phyloP scores from a whole-genome alignment of 768 basidiomycete species.

The Russula ochroleuca region DNA sequence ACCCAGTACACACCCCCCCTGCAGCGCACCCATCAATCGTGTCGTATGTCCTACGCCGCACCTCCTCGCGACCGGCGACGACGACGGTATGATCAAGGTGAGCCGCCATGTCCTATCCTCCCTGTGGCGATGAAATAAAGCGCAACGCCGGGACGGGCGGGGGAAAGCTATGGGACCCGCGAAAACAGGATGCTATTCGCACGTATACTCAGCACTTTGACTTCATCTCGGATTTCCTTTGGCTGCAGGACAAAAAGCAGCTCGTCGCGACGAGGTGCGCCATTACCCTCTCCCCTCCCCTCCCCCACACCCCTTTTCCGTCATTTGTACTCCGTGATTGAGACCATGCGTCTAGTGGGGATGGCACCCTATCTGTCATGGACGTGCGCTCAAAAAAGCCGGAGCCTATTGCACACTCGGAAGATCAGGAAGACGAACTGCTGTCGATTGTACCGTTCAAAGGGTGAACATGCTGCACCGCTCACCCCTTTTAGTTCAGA shows the following conservation, averaged over 20 bases:
- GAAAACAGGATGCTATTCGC: constrained; percentile 58
- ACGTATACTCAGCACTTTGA: constrained; percentile 86
- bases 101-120: background rate
- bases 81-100: constrained; percentile 92
- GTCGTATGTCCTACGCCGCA: constrained; percentile 67
- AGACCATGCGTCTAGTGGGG: constrained; percentile 53
- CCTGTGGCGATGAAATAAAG: background rate
- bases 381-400: constrained; percentile 81
- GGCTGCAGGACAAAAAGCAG: constrained; percentile 67
- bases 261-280: constrained; percentile 82
- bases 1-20: constrained; percentile 16
- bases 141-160: background rate
- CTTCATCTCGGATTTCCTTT: constrained; percentile 90
- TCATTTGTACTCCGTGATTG: background rate
- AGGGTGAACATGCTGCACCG: constrained; percentile 44
- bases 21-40: constrained; percentile 81
- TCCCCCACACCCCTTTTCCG: background rate
- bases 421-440: constrained; percentile 94
- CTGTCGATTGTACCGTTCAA: constrained; percentile 83
- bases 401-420: constrained; percentile 78
- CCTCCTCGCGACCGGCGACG: constrained; percentile 82
- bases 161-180: constrained; percentile 82
- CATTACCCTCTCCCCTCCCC: background rate
- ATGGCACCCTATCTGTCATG: constrained; percentile 89
- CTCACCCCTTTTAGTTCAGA: background rate